Evolutionary conservation across 2,329 filamentous ascomycete genomes (phyloP), one percentile per base, ranked within the genome.

Genomic region (Pseudocercospora cruenta): DNA sequence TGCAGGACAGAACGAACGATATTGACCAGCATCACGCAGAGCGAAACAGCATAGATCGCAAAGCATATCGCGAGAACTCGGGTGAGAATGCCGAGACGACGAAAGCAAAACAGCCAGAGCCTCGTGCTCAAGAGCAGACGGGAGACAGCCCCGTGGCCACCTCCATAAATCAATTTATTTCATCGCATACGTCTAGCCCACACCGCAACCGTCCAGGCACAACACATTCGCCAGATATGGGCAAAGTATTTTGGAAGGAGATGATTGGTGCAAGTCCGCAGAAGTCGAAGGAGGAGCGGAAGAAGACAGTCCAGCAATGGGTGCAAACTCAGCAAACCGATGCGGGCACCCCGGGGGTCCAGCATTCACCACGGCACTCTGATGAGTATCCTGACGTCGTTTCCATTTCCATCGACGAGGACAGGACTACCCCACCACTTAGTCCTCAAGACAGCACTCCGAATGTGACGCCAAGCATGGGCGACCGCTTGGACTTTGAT

Each of bases 401-500:
- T 6, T 58, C 57, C 16, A 53, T 53, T 4, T 53, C 60, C 19
- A 43, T 61, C 3, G 28, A 60, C 33, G 43, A 60, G 22, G 45
- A 51, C 6, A 58, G 59, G 31, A 12, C 47, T 12, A 65, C 62
- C 5, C 62, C 67, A 21, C 49, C 60, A 16, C 31, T 55, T 8
- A 60, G 57, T 53, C 64, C 64, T 7, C 36, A 21, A 4, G 60
- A 55, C 26, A 67, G 61, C 21, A 63, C 31, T 21, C 61, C 57
- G 8, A 58, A 62, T 36, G 60, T 57, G 10, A 61, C 66, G 8
- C 69, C 69, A 6, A 63, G 54, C 33, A 75, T 74, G 70, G 73
- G 74, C 16, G 68, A 70, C 49, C 66, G 67, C 2, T 53, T 69
- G 28, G 60, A 68, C 3, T 72, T 72, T 47, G 72, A 73, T n/a